A percentile compares a stretch with the other conserved stretches of the same genome.
Evolutionary conservation across 495 filamentous ascomycete genomes (phyloP).

Genomic region (Aspergillus saccharolyticus): DNA sequence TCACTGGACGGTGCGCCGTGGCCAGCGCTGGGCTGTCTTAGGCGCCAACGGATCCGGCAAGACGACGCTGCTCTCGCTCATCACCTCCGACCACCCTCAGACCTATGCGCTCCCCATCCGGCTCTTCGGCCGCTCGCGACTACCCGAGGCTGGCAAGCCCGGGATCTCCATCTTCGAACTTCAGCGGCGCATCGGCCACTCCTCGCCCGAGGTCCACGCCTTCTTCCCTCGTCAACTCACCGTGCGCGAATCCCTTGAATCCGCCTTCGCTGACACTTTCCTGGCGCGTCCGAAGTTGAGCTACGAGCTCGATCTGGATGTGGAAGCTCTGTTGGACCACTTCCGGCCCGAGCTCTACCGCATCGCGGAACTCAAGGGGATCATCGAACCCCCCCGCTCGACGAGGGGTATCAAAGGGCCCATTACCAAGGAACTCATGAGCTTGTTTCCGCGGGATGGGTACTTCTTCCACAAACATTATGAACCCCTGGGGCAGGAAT

Average conservation of each 20-base stretch:
- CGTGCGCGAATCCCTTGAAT: slow-evolving; percentile 69
- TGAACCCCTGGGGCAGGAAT: slow-evolving; percentile 22
- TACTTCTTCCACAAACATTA: slow-evolving; percentile 1
- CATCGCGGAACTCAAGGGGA: no score
- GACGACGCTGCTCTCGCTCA: slow-evolving; percentile 85
- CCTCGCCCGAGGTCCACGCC: slow-evolving; percentile 86
- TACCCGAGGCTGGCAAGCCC: slow-evolving; percentile 64
- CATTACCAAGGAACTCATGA: slow-evolving; percentile 3
- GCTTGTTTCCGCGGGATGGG: slow-evolving; percentile 10
- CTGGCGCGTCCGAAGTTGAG: slow-evolving; percentile 60
- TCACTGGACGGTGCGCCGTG: slow-evolving; percentile 75
- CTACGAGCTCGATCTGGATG: slow-evolving; percentile 45
- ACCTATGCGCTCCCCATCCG: slow-evolving; percentile 83
- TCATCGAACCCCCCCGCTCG: neutral
- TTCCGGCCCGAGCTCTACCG: slow-evolving; percentile 73
- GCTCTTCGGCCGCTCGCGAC: slow-evolving; percentile 74
- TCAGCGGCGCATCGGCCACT: slow-evolving; percentile 83
- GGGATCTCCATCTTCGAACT: slow-evolving; percentile 90
- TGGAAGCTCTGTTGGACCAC: slow-evolving; percentile 64
- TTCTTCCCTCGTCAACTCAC: slow-evolving; percentile 81
- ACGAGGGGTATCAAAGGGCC: slow-evolving; percentile 4
- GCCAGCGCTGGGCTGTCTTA: slow-evolving; percentile 86
- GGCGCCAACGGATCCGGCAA: slow-evolving; percentile 81
- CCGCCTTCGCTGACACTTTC: slow-evolving; percentile 87
- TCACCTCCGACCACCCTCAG: slow-evolving; percentile 94